phyloP scores from a whole-genome alignment of 169 alveolate genomes.

The Plasmodium coatneyi region DNA sequence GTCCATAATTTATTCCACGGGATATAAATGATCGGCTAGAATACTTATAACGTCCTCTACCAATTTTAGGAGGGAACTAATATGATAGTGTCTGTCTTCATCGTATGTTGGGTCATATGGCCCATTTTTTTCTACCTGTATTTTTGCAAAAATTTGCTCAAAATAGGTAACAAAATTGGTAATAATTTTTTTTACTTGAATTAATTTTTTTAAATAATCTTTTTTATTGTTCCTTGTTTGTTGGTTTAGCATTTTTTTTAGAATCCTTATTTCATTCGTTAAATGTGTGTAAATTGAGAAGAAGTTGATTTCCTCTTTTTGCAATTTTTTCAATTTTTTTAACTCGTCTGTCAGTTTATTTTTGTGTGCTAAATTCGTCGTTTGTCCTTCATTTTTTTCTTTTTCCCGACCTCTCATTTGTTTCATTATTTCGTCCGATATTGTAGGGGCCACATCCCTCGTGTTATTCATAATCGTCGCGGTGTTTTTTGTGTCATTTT shows the following conservation, averaged over 20 bases:
- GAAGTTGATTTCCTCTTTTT: conserved; percentile 12
- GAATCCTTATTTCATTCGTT: conserved; percentile 8
- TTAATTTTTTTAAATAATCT: conserved; percentile 24
- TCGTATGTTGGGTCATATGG: background rate
- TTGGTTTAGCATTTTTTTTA: conserved; percentile 11
- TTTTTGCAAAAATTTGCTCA: conserved; percentile 32
- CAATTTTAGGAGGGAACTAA: background rate
- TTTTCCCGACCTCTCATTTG: background rate
- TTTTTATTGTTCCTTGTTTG: conserved; percentile 18
- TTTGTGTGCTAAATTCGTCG: conserved; percentile 8
- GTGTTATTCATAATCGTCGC: background rate
- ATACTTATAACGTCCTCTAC: background rate
- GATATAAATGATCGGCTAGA: background rate
- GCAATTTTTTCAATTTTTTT: background rate
- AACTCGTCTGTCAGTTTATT: background rate
- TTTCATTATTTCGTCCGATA: background rate
- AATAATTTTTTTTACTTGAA: conserved; percentile 17
- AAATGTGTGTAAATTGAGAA: conserved; percentile 14
- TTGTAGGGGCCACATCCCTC: background rate
- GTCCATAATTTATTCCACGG: background rate
- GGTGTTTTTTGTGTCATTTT: background rate
- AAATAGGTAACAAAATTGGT: conserved; percentile 35
- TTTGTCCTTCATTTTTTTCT: background rate
- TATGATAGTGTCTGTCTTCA: background rate
- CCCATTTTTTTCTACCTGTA: background rate